Evolutionary conservation across 1,284 basidiomycete species (phyloP).

Genomic region (Heliocybe sulcata): DNA sequence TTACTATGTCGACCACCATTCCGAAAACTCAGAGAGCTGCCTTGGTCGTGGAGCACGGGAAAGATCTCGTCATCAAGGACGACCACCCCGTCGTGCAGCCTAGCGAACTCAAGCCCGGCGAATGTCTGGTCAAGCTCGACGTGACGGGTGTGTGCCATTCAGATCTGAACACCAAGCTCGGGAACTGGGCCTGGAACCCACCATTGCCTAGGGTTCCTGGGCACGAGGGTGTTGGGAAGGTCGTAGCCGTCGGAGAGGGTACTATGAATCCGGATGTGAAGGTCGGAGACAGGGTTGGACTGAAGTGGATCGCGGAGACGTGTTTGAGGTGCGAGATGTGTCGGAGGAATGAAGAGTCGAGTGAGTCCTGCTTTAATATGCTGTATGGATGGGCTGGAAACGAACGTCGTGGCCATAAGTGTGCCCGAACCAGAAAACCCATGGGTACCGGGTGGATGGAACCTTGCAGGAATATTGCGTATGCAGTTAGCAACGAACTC

Average conservation of each 20-base stretch:
- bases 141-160: slow-evolving; percentile 63
- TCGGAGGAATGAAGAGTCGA: slow-evolving; percentile 42
- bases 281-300: slow-evolving; percentile 62
- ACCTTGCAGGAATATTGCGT: slow-evolving; percentile 38
- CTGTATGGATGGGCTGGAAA: background rate
- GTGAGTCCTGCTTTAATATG: slow-evolving; percentile 23
- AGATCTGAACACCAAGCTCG: slow-evolving; percentile 53
- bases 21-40: slow-evolving; percentile 43
- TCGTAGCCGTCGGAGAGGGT: slow-evolving; percentile 63
- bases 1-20: slow-evolving; percentile 17
- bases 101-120: slow-evolving; percentile 50
- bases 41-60: slow-evolving; percentile 29
- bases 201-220: slow-evolving; percentile 62
- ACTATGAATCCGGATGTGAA: slow-evolving; percentile 37
- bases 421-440: slow-evolving; percentile 36
- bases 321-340: slow-evolving; percentile 63
- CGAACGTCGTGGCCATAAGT: slow-evolving; percentile 14
- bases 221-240: slow-evolving; percentile 54
- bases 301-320: slow-evolving; percentile 66
- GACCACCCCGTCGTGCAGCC: slow-evolving; percentile 47
- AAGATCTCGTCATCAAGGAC: slow-evolving; percentile 25
- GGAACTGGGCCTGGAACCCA: slow-evolving; percentile 42
- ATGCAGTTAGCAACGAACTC: slow-evolving; percentile 18
- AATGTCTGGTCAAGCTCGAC: slow-evolving; percentile 63
- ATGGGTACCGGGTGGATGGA: slow-evolving; percentile 56